Evolutionary conservation across 2,329 filamentous ascomycete species (phyloP), one percentile per base, ranked within the genome.

Genomic region (Aspergillus chevalieri): DNA sequence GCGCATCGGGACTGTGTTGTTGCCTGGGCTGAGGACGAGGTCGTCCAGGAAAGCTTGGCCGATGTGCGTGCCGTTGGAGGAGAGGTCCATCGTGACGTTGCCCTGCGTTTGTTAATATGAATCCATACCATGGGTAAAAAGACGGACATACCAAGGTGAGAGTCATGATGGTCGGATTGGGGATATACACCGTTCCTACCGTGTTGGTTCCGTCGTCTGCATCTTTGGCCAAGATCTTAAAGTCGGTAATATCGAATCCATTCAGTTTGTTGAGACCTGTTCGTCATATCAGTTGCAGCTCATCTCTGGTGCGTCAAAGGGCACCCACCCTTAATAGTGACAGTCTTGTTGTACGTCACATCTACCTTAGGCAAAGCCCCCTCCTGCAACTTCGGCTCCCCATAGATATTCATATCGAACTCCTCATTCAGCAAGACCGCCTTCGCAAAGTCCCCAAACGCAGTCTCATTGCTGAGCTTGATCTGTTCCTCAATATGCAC

Each of bases 81-180:
- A 70, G 51, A 84, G 73, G 53, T 75, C 65, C 57, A 83, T 67
- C 8, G 78, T 80, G 1, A 84, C 70, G 54, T 83, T 80, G 50
- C 81, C 81, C 59, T 70, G 42, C 15, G 21, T 43, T 14, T 34
- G 30, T 55, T 44, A 52, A 55, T 52, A 24, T 44, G 28, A 21
- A 17, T 30, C 30, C 34, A 36, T 43, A 28, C n/a, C 6, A 22
- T 10, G 15, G 28, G 10, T 15, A 50, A 21, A 10, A 34, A 24
- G 9, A 10, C 19, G 6, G 6, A 22, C 53, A 43, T 65, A 73
- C 71, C 72, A 84, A 71, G 41, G 70, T 65, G 49, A 83, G 66
- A 4, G 75, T 80, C 66, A 82, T 69, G 48, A 80, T 71, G 2
- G 79, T 79, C 0, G 81, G 80, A 61, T 84, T 85, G 51, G 80